Conservation (phyloP, 306 rosid species). For the Pyrus communis region DNA sequence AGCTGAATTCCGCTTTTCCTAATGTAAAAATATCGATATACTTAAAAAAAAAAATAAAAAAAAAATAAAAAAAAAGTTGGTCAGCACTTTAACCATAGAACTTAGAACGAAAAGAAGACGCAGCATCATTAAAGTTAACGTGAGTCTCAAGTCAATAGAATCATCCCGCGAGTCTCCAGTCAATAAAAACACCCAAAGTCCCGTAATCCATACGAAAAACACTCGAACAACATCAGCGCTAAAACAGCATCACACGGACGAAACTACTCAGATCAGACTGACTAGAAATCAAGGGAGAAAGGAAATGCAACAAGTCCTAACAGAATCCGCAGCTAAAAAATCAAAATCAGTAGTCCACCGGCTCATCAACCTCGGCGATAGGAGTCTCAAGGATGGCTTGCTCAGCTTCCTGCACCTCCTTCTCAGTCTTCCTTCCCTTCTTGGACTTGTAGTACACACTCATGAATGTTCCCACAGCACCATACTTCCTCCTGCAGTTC, state of each 20-base stretch:
- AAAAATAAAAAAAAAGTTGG: too few species aligned
- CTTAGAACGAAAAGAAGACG: neutral
- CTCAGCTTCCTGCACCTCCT: slow-evolving; percentile 95
- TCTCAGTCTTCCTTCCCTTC: slow-evolving; percentile 97
- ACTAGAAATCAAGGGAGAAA: neutral
- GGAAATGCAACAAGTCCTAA: neutral
- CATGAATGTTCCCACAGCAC: slow-evolving; percentile 92
- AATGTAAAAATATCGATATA: too few species aligned
- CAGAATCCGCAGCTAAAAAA: neutral
- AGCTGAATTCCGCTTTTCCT: too few species aligned
- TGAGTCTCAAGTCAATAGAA: neutral
- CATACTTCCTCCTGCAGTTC: slow-evolving; percentile 64
- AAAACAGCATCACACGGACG: neutral
- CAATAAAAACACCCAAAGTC: neutral
- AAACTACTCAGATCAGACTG: neutral
- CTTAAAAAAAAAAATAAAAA: too few species aligned
- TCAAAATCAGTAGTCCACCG: slow-evolving; percentile 24
- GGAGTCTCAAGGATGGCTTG: slow-evolving; percentile 79
- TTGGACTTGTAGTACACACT: slow-evolving; percentile 93
- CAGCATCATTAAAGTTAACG: neutral
- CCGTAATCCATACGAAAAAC: neutral
- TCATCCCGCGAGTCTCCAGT: neutral
- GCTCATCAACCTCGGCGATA: slow-evolving; percentile 64
- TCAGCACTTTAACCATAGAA: neutral
- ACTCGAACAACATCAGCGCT: neutral